Conservation (phyloP, 164 flowering plant genomes). For the Dillenia suffruticosa region DNA sequence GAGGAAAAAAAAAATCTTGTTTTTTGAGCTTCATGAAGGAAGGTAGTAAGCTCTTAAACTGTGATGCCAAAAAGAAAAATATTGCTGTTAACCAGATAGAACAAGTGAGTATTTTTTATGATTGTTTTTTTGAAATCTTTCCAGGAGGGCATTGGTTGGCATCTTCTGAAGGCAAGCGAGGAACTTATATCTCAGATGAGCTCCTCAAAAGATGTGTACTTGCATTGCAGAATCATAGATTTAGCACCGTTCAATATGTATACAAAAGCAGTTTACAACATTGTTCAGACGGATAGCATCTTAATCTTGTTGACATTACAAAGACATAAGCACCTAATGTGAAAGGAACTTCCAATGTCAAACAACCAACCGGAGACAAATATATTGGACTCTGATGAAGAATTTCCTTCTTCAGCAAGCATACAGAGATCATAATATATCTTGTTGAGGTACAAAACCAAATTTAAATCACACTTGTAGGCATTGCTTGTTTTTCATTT, state of each 20-base stretch:
- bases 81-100: no score
- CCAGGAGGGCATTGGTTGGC: constrained; percentile 95
- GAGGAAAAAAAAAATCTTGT: no score
- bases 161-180: constrained; percentile 87
- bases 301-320: constrained; percentile 64
- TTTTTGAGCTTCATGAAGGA: no score
- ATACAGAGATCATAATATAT: not conserved
- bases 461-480: no score
- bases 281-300: constrained; percentile 68
- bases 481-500: no score
- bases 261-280: constrained; percentile 68
- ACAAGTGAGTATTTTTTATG: not conserved
- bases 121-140: constrained; percentile 8
- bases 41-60: no score
- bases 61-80: no score
- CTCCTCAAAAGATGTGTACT: constrained; percentile 55
- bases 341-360: constrained; percentile 52
- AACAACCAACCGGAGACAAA: constrained; percentile 21
- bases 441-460: not conserved
- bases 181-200: constrained; percentile 69
- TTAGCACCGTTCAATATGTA: constrained; percentile 81
- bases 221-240: constrained; percentile 93
- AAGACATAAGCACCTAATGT: constrained; percentile 91
- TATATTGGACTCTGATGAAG: constrained; percentile 15
- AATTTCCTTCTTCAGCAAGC: constrained; percentile 17